phyloP scores from a whole-genome alignment of 1,284 basidiomycete species.

The Heterobasidion parviporum region DNA sequence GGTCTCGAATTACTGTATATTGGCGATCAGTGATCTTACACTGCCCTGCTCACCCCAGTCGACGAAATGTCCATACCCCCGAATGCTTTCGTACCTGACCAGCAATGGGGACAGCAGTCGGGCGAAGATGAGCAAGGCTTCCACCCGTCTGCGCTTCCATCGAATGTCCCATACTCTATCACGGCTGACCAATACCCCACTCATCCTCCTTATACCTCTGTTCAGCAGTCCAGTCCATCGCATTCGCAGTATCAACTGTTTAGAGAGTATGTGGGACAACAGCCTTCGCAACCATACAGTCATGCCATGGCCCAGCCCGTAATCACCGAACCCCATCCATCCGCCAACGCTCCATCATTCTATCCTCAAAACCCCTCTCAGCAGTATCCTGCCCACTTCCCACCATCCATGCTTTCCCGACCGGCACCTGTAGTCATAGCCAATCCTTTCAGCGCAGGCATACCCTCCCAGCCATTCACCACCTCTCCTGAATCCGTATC shows the following conservation, averaged over 20 bases:
- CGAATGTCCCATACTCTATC: background rate
- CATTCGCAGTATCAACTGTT: background rate
- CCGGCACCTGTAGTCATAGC: background rate
- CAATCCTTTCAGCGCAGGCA: background rate
- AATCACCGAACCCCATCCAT: background rate
- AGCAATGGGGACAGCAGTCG: background rate
- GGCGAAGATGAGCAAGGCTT: background rate
- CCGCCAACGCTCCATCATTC: background rate
- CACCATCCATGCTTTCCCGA: background rate
- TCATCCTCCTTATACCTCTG: background rate
- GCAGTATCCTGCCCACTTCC: background rate
- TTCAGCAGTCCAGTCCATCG: background rate
- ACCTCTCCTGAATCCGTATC: background rate
- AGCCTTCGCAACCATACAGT: too few relatives aligned
- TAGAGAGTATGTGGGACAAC: background rate
- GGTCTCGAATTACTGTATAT: too few relatives aligned
- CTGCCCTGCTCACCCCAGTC: background rate
- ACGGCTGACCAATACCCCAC: background rate
- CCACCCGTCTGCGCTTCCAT: background rate
- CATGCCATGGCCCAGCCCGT: background rate
- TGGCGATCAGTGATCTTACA: too few relatives aligned
- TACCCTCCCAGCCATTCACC: background rate
- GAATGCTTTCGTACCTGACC: background rate
- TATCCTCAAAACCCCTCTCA: background rate
- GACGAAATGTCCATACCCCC: background rate